Base-by-base conservation (phyloP, 2,329 filamentous ascomycete genomes). In the Helminthosporium solani region DNA sequence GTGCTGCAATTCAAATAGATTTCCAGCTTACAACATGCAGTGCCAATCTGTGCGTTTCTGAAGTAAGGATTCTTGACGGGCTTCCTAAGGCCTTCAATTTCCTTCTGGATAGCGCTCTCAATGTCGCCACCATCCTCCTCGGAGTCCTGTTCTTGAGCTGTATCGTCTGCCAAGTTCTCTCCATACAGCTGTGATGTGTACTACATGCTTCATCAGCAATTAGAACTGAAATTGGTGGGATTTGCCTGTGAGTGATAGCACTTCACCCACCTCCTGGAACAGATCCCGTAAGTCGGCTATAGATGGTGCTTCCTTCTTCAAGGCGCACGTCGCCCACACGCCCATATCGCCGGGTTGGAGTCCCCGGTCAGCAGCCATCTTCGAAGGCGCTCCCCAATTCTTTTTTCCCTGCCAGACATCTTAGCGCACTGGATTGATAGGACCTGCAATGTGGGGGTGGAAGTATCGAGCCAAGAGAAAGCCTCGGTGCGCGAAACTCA, bases 301-400 rank as follows among this genome's bases (percentile, higher is more conserved):
- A 12, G 87, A 86, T 67, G 84, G 86, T 33, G 75, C 76, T 69
- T 88, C 86, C 73, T 87, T 85, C 54, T 82, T 81, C 63, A 85
- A 80, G 41, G 85, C 82, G 64, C 86, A 91, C 0, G 87, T 90
- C 21, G 85, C 84, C 86, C 87, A 92, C 47, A 92, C 83, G 4
- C 88, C 88, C 42, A 78, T 75, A 60, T 90, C 86, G 4, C 87
- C 86, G 4, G 85, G 75, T 56, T 87, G 81, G 38, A 90, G 77
- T 27, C 56, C 56, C 11, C 62, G 64, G 39, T 70, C 61, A 27
- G 59, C 56, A 21, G 54, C 61, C 11, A 66, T 59, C 52, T 59
- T 67, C 43, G 64, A 65, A 31, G 71, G 71, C 49, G 67, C 65
- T 16, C 64, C 67, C 74, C 74, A 75, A 56, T 71, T 67, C 60